A percentile compares a stretch with the other conserved stretches of the same genome.
Conservation (phyloP, 768 basidiomycete genomes). For the Lactifluus echinatus region DNA sequence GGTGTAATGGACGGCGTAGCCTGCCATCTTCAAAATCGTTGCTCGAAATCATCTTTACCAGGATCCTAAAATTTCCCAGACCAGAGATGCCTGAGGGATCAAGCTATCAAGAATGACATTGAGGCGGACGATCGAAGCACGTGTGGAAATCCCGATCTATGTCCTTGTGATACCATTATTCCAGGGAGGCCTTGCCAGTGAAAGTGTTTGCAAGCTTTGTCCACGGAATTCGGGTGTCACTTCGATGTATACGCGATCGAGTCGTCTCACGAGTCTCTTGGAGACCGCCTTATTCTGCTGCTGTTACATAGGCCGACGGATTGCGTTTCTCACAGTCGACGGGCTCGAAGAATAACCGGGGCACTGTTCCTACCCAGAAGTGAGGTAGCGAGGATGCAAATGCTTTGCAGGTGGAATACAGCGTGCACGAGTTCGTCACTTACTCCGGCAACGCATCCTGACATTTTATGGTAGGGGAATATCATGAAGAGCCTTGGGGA, state of each 20-base stretch:
- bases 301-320: slow-evolving; percentile 30
- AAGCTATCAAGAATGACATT: slow-evolving; percentile 36
- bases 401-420: slow-evolving; percentile 57
- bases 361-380: slow-evolving; percentile 34
- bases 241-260: slow-evolving; percentile 53
- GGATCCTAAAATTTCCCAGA: slow-evolving; percentile 47
- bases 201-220: slow-evolving; percentile 37
- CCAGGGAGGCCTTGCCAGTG: slow-evolving; percentile 40
- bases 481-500: slow-evolving; percentile 46
- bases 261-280: slow-evolving; percentile 41
- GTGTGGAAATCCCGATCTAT: slow-evolving; percentile 29
- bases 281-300: slow-evolving; percentile 49
- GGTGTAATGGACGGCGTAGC: slow-evolving; percentile 36
- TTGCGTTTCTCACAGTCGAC: neutral
- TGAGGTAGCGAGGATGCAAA: too few species aligned
- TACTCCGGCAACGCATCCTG: neutral
- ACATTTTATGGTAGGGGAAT: slow-evolving; percentile 30
- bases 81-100: slow-evolving; percentile 32
- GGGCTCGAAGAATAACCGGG: too few species aligned
- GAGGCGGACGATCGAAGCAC: neutral
- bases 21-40: slow-evolving; percentile 31
- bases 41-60: slow-evolving; percentile 40
- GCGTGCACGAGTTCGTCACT: slow-evolving; percentile 28
- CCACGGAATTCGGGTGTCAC: slow-evolving; percentile 36
- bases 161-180: slow-evolving; percentile 51